These are phyloP conservation scores for Pseudozyma thailandica DNA, from an alignment of 1,284 basidiomycete genomes.

Conservation along the genomic window DNA sequence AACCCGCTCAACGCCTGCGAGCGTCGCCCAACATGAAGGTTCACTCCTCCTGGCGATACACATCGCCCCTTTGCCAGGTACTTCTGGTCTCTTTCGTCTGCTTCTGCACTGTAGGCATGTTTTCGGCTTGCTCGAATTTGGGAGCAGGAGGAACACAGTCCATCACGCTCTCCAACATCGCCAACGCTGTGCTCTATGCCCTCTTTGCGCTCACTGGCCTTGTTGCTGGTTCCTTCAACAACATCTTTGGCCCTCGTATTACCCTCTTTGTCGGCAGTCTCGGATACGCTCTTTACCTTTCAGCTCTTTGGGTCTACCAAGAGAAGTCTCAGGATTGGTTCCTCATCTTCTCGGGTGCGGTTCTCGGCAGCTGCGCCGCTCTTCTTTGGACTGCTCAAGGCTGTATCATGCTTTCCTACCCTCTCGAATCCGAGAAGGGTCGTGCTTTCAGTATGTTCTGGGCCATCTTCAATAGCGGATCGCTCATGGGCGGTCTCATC, in stretches of 20 bases:
- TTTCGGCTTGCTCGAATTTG: conserved; percentile 9
- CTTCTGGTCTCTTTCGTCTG: conserved; percentile 35
- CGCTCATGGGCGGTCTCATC: conserved; percentile 76
- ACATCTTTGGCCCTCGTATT: conserved; percentile 75
- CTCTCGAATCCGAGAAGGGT: conserved; percentile 79
- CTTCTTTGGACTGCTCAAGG: conserved; percentile 76
- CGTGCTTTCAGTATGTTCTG: conserved; percentile 76
- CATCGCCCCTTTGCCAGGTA: conserved; percentile 33
- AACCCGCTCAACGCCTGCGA: neutral
- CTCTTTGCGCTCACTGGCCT: conserved; percentile 57
- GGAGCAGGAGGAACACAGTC: conserved; percentile 35
- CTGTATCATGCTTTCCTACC: conserved; percentile 83
- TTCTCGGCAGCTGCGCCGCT: conserved; percentile 84
- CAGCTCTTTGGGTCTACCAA: conserved; percentile 73
- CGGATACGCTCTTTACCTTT: conserved; percentile 74
- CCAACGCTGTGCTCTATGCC: conserved; percentile 48
- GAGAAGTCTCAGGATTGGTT: conserved; percentile 67
- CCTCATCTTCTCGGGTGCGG: conserved; percentile 77
- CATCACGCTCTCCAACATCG: conserved; percentile 39
- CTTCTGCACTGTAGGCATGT: conserved; percentile 28
- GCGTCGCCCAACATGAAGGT: conserved; percentile 18
- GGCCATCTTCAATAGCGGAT: conserved; percentile 75
- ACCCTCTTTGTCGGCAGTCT: conserved; percentile 78
- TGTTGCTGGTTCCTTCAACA: conserved; percentile 76
- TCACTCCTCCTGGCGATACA: conserved; percentile 37